Conservation (phyloP, 495 filamentous ascomycete genomes). For the Beverwykella pulmonaria region DNA sequence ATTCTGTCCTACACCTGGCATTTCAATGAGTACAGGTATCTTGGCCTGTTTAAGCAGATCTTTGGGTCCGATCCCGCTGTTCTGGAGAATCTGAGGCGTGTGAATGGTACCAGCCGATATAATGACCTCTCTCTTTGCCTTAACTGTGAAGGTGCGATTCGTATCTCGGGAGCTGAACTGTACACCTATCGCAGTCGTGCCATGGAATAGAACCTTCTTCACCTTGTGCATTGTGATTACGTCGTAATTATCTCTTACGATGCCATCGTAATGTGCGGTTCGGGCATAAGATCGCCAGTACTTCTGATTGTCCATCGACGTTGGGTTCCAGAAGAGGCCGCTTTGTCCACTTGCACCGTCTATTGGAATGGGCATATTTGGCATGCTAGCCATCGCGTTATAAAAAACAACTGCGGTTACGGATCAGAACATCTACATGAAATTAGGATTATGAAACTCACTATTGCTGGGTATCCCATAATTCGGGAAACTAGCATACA, state of each 20-base stretch:
- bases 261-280: neutral
- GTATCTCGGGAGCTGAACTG: neutral
- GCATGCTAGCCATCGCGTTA: neutral
- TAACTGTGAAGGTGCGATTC: neutral
- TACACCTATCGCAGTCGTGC: neutral
- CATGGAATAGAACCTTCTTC: neutral
- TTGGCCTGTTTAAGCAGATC: slow-evolving; percentile 8
- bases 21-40: neutral
- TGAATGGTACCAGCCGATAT: slow-evolving; percentile 21
- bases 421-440: neutral
- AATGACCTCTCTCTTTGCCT: slow-evolving; percentile 57
- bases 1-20: slow-evolving; percentile 28
- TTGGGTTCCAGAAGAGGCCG: slow-evolving; percentile 20
- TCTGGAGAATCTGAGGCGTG: slow-evolving; percentile 24
- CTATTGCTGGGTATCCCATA: neutral
- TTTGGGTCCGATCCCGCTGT: slow-evolving; percentile 24
- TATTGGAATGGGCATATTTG: neutral
- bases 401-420: neutral
- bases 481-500: slow-evolving; percentile 1
- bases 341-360: neutral
- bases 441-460: neutral
- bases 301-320: neutral
- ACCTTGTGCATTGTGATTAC: neutral
- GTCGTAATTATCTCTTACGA: neutral
- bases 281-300: neutral